Base-by-base conservation (phyloP, 257 asterid genomes). In the Solanum microdontum region DNA sequence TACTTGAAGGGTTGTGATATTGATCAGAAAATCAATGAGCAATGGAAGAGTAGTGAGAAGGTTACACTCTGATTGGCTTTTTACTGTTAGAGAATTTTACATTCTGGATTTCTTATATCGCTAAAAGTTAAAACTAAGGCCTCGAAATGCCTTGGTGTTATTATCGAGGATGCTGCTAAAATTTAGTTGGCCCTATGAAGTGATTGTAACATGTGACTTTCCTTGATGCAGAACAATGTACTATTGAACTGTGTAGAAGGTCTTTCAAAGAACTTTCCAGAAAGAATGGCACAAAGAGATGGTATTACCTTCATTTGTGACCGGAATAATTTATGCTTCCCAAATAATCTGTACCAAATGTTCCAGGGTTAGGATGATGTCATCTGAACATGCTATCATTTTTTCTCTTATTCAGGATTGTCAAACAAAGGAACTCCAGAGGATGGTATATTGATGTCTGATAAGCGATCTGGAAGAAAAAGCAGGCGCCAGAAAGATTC, bases 401-500 rank as follows among this genome's bases (percentile, higher is more conserved):
- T 51, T 75, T 70, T 70, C 69, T 86, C 83, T 86, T 86, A 45
- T 83, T 21, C 92, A 93, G 95, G 90, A 82, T 89, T 88, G 39
- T 28, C 92, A 40, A 91, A 92, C 91, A 96, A 92, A 83, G 92
- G 89, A 87, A 89, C 87, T 90, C 88, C 89, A 62, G 95, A 92
- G 83, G 95, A 92, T 77, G 92, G 89, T 70, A 90, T 87, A 66
- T 89, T 90, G 64, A 89, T 89, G 84, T 84, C 95, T 82, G 97
- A 94, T 39, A 94, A 92, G 36, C 94, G 94, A 74, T 30, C 95
- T 83, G 95, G 96, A 85, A 94, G 95, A 92, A 93, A 94, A 91
- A 91, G 94, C 84, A 94, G 95, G 88, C 94, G 96, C 86, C 92
- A 90, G 21, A 96, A 91, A 89, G 94, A 92, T 87, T 90, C 88